Conservation (phyloP, 2,329 filamentous ascomycete species). For the Stagonosporopsis cucurbitacearum region DNA sequence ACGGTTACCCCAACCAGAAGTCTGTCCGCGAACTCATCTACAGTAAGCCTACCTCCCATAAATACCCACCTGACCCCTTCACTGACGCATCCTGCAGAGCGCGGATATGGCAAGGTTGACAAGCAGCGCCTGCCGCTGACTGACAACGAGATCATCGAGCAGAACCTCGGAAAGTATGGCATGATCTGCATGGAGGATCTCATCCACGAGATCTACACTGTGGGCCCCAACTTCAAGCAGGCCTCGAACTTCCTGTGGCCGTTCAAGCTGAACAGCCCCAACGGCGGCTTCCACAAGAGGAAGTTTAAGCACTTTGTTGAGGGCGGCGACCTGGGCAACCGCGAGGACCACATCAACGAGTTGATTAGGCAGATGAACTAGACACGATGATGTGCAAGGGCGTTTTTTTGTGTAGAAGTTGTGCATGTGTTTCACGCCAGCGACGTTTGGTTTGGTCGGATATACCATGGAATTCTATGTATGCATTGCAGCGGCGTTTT, state of each 20-base stretch:
- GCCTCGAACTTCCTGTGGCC: slow-evolving; percentile 99
- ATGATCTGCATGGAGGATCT: slow-evolving; percentile 99
- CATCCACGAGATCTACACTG: slow-evolving; percentile 96
- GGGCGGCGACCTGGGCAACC: slow-evolving; percentile 98
- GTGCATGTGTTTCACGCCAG: slow-evolving; percentile 19
- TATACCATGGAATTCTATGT: slow-evolving; percentile 18
- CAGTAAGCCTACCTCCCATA: slow-evolving; percentile 86
- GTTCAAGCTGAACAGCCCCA: slow-evolving; percentile 99
- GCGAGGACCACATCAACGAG: slow-evolving; percentile 96
- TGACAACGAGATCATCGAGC: slow-evolving; percentile 97
- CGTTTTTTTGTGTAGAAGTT: slow-evolving; percentile 12
- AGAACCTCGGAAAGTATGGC: slow-evolving; percentile 92
- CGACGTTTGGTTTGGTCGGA: slow-evolving; percentile 12
- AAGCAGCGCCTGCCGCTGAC: slow-evolving; percentile 97
- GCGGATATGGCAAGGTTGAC: slow-evolving; percentile 98
- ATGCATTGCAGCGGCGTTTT: slow-evolving; percentile 22
- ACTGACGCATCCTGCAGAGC: slow-evolving; percentile 51
- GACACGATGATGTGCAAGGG: slow-evolving; percentile 23
- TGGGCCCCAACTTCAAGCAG: slow-evolving; percentile 98
- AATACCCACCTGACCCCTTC: slow-evolving; percentile 46
- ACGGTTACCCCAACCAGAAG: slow-evolving; percentile 99
- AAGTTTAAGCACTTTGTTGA: slow-evolving; percentile 99
- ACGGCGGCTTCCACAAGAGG: slow-evolving; percentile 90
- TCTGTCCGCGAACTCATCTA: slow-evolving; percentile 98
- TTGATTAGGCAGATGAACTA: slow-evolving; percentile 99